Evolutionary conservation across 2,329 filamentous ascomycete genomes (phyloP), one percentile per base, ranked within the genome.

Genomic region (Teratosphaeria zuluensis): DNA sequence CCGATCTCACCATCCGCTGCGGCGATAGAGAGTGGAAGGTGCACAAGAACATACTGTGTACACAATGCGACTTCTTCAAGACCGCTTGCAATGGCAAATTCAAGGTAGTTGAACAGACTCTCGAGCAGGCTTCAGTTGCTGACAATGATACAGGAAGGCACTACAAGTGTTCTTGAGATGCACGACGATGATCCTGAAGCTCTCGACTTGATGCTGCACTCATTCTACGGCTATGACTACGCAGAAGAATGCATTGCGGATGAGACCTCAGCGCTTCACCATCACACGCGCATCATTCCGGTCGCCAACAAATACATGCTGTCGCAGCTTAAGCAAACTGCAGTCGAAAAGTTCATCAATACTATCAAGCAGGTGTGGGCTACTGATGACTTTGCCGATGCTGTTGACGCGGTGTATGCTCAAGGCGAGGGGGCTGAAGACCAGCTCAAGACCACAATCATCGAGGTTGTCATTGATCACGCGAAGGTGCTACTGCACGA

Each of bases 271-370:
- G n/a, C 42, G 42, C 16, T 48, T 0, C 16, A 21, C n/a, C 7
- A 1, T 21, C 42, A 48, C 16, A 8, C 9, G 16, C 19, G 5
- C 4, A 21, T 48, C 42, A 19, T 21, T 8, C 42, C 67, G 56
- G 70, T 73, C 59, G 73, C 72, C 2, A 66, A 71, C 57, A 71
- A 70, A 56, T 73, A 67, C 57, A 61, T 69, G 9, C 67, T 72
- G 1, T 60, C 65, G 2, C 58, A 68, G 0, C 68, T 74, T 1
- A 65, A 64, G 58, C 62, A 70, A 0, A 42, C 73, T 0, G 65
- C 72, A 1, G 62, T 65, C 6, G 58, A 72, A 14, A 65, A 71
- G 0, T 75, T 74, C 56, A 38, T 14, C 12, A 7, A 56, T 4
- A 53, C 53, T 33, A 55, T 42, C 21, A 28, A 35, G 31, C 8